These are phyloP conservation scores for Schizosaccharomyces osmophilus DNA, from an alignment of 805 yeast genomes.

Conservation along the genomic window DNA sequence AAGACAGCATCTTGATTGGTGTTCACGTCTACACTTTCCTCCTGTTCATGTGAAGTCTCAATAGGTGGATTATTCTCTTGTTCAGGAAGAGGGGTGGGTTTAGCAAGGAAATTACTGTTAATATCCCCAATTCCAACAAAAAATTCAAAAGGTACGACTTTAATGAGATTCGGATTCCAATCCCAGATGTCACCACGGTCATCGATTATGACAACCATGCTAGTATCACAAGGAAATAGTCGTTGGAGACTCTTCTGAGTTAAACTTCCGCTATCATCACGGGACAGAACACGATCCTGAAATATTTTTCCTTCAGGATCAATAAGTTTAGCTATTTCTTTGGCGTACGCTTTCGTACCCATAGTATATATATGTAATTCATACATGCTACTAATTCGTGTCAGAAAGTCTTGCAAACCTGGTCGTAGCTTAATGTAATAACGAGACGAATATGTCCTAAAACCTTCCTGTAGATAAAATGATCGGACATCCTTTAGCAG, in stretches of 20 bases:
- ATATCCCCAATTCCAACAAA: constrained; percentile 95
- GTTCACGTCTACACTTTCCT: constrained; percentile 8
- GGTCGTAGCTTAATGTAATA: constrained; percentile 86
- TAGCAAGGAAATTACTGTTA: constrained; percentile 74
- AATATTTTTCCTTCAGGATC: constrained; percentile 74
- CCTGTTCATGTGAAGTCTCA: neutral
- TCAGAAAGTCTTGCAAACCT: constrained; percentile 52
- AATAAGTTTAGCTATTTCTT: constrained; percentile 65
- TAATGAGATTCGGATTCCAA: constrained; percentile 68
- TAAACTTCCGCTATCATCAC: constrained; percentile 85
- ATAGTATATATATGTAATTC: constrained; percentile 91
- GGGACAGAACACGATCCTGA: constrained; percentile 71
- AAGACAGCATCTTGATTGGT: constrained; percentile 3
- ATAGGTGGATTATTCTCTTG: neutral
- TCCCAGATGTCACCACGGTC: constrained; percentile 98
- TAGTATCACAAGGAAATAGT: constrained; percentile 82
- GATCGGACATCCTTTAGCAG: constrained; percentile 60
- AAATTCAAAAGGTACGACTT: constrained; percentile 86
- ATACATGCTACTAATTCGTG: constrained; percentile 34
- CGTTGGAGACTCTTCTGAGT: constrained; percentile 73
- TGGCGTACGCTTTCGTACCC: constrained; percentile 91
- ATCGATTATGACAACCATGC: constrained; percentile 88
- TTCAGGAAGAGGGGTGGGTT: constrained; percentile 19
- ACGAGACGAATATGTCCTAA: constrained; percentile 19
- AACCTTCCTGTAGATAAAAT: constrained; percentile 57